Evolutionary conservation across 1,284 basidiomycete genomes (phyloP), one percentile per base, ranked within the genome.

Genomic region (Cutaneotrichosporon sp.): DNA sequence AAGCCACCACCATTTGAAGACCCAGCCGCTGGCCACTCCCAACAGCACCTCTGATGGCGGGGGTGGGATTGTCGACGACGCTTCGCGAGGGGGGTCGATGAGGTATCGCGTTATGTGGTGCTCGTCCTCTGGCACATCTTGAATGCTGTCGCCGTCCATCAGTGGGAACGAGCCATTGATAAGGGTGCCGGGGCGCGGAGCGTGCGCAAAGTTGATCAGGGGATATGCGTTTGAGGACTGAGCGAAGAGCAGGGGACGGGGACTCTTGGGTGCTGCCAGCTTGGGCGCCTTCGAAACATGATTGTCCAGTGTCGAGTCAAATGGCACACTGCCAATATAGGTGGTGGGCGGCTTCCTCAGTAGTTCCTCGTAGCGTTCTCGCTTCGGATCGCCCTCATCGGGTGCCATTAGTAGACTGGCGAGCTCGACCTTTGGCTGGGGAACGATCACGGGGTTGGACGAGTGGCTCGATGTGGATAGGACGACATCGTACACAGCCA

Each of bases 401-500:
- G 58, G 58, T 26, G 58, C 53, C 52, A 56, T 53, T 22, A 61
- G 61, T 5, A 80, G 65, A 0, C 73, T 71, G 2, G 73, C 70
- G 5, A 78, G 65, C 51, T 80, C 72, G 10, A 76, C 72, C 4
- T 72, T 73, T 30, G 80, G 79, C 67, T 81, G 80, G 21, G 80
- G 80, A 1, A 81, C 73, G n/a, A 81, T 73, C 9, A 81, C 77
- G 4, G 80, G 79, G 58, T 76, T 74, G 38, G 38, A 40, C 21
- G 72, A 69, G 8, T 70, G 61, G 2, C 73, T 67, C 2, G 74
- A 61, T 5, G 73, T 53, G 0, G 80, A 78, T 4, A 76, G 69
- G 8, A 81, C 73, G 11, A 81, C 72, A 32, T 81, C 80, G 66
- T 80, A 81, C 16, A 80, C 80, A 2, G 76, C 77, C 42, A 81